Evolutionary conservation across 306 rosid genomes (phyloP).

Genomic region (Medicago truncatula): DNA sequence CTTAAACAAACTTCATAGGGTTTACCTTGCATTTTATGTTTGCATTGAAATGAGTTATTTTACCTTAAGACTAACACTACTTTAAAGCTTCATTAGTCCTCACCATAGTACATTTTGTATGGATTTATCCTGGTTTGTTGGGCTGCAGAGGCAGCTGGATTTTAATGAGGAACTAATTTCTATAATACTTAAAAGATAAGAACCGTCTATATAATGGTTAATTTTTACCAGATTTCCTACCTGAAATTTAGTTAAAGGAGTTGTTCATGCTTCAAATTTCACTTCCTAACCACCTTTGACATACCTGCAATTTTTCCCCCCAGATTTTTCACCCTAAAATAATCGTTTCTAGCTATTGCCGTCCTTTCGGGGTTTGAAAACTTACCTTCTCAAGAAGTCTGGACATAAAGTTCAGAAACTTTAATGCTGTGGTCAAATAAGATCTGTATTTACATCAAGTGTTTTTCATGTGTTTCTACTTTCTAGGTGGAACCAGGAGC

Average conservation of each 20-base stretch:
- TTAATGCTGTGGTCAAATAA: slow-evolving; percentile 21
- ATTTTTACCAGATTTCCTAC: slow-evolving; percentile 20
- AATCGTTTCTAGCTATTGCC: neutral
- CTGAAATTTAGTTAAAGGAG: neutral
- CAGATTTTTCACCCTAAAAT: neutral
- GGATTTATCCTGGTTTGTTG: slow-evolving; percentile 7
- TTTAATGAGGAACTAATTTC: slow-evolving; percentile 7
- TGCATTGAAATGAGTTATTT: neutral
- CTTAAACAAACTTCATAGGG: slow-evolving; percentile 18
- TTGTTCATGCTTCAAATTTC: slow-evolving; percentile 2
- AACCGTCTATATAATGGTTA: neutral
- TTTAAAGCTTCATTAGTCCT: slow-evolving; percentile 8
- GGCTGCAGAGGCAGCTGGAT: slow-evolving; percentile 1
- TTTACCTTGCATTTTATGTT: slow-evolving; percentile 27
- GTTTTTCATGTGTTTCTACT: slow-evolving; percentile 36
- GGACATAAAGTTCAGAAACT: slow-evolving; percentile 28
- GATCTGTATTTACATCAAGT: slow-evolving; percentile 28
- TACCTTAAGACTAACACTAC: neutral
- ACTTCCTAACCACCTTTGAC: neutral
- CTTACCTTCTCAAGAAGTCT: slow-evolving; percentile 27
- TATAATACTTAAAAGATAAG: neutral
- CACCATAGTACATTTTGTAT: neutral
- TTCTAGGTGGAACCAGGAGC: slow-evolving; percentile 96
- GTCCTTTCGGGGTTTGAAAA: neutral
- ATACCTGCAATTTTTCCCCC: neutral